phyloP scores from a whole-genome alignment of 805 yeast genomes.

The Yarrowia sp. region DNA sequence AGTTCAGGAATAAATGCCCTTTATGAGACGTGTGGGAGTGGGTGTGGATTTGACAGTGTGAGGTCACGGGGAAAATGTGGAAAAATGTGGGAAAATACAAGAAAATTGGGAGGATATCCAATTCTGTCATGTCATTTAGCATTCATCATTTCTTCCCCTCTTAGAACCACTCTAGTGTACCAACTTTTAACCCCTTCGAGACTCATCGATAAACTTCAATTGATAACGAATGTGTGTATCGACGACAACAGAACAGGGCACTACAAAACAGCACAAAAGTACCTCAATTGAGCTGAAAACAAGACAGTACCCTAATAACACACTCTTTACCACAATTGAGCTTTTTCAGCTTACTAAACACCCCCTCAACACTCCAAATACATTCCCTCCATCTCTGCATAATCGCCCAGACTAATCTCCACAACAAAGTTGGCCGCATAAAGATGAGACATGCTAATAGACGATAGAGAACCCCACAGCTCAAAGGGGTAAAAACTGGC shows the following conservation, averaged over 20 bases:
- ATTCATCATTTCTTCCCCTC: too few relatives aligned
- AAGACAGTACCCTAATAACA: too few relatives aligned
- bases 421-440: conserved; percentile 4
- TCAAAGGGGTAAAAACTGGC: conserved; percentile 11
- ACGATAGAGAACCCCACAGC: conserved; percentile 6
- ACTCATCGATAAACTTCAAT: neutral
- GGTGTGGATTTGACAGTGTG: too few relatives aligned
- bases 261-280: too few relatives aligned
- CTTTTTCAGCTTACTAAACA: neutral
- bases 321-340: neutral
- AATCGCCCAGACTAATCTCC: conserved; percentile 1
- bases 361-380: neutral
- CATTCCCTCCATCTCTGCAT: neutral
- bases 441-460: neutral
- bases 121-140: too few relatives aligned
- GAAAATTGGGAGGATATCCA: too few relatives aligned
- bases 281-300: too few relatives aligned
- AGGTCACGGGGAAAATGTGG: too few relatives aligned
- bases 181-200: neutral
- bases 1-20: conserved; percentile 3
- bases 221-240: neutral
- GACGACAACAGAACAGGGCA: too few relatives aligned
- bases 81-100: too few relatives aligned
- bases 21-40: conserved; percentile 7
- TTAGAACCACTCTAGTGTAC: too few relatives aligned